These are phyloP conservation scores for Camellia lanceoleosa DNA, from an alignment of 148 eudicot species.

Conservation along the genomic window DNA sequence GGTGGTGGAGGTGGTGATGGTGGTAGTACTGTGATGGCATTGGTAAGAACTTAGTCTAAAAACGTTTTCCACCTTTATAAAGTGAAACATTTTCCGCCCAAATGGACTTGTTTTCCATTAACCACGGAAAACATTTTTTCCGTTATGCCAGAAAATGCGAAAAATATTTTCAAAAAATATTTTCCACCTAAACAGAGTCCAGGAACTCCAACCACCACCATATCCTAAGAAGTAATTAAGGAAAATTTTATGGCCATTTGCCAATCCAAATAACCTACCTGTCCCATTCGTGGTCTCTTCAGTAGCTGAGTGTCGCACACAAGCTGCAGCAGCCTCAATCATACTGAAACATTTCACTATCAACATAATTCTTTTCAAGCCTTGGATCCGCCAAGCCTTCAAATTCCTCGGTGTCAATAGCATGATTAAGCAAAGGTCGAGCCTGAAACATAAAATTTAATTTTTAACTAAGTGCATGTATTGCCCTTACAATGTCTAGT, in stretches of 20 bases:
- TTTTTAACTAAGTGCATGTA: background rate
- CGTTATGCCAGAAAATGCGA: no score
- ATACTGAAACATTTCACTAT: conserved; percentile 55
- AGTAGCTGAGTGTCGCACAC: conserved; percentile 78
- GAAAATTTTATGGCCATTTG: background rate
- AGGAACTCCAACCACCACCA: background rate
- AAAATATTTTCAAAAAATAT: no score
- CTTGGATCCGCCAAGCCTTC: conserved; percentile 63
- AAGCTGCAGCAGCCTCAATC: conserved; percentile 89
- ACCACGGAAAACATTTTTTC: no score
- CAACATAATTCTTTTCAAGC: conserved; percentile 56
- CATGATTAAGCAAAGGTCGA: conserved; percentile 79
- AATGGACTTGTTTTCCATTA: no score
- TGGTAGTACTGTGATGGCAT: no score
- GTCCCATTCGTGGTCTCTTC: conserved; percentile 90
- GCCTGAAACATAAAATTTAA: conserved; percentile 48
- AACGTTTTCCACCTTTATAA: no score
- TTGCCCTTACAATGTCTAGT: background rate
- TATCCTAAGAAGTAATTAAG: background rate
- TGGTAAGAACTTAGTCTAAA: no score
- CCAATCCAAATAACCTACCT: conserved; percentile 41
- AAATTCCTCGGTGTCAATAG: conserved; percentile 55
- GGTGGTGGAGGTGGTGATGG: no score
- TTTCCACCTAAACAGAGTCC: no score
- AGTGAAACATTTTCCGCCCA: no score